Evolutionary conservation across 164 flowering plant genomes (phyloP).

Genomic region (Stephania cephalantha): DNA sequence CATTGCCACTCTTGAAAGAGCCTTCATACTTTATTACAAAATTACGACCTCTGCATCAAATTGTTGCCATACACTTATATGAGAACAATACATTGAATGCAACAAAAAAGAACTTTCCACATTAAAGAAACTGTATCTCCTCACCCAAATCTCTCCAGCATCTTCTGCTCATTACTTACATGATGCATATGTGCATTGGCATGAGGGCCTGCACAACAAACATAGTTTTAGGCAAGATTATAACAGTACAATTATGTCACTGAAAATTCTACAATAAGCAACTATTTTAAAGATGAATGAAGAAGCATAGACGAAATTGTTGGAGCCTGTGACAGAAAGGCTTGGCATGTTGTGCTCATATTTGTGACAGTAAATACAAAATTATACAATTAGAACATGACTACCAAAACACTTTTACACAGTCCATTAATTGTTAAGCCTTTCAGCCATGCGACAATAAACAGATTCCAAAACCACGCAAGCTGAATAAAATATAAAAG

Average conservation of each 20-base stretch:
- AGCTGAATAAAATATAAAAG: background rate
- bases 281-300: background rate
- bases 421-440: background rate
- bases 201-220: slow-evolving; percentile 61
- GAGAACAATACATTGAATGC: background rate
- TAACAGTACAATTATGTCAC: background rate
- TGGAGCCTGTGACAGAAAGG: background rate
- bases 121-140: slow-evolving; percentile 8
- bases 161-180: slow-evolving; percentile 59
- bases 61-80: background rate
- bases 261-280: background rate
- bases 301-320: background rate
- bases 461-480: background rate
- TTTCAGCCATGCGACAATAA: background rate
- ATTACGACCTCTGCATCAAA: slow-evolving; percentile 59
- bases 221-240: background rate
- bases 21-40: slow-evolving; percentile 77
- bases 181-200: slow-evolving; percentile 56
- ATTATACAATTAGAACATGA: too few relatives aligned
- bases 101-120: background rate
- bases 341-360: background rate
- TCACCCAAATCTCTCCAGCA: slow-evolving; percentile 90
- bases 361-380: too few relatives aligned
- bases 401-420: background rate
- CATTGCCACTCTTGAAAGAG: slow-evolving; percentile 50